Conservation (phyloP, 2,329 filamentous ascomycete species). For the Colletotrichum filicis region DNA sequence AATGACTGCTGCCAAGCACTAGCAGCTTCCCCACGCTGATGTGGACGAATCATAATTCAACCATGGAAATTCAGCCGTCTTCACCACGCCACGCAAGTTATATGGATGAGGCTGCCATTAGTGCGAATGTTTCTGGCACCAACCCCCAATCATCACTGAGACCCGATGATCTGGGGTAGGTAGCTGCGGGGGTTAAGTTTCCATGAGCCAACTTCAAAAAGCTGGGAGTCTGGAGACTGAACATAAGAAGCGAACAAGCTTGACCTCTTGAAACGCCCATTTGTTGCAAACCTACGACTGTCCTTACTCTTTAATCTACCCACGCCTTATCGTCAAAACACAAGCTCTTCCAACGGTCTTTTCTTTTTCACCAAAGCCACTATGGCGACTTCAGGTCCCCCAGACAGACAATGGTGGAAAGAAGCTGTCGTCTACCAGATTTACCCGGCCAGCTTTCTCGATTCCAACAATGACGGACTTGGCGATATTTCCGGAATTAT, state of each 20-base stretch:
- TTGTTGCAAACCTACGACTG: background rate
- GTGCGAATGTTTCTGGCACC: background rate
- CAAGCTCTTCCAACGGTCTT: background rate
- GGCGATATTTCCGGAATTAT: conserved; percentile 40
- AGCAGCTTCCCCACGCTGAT: background rate
- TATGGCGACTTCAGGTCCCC: background rate
- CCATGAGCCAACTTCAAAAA: background rate
- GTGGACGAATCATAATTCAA: background rate
- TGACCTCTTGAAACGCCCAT: background rate
- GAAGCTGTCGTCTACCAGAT: conserved; percentile 66
- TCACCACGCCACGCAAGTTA: background rate
- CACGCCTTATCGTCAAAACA: background rate
- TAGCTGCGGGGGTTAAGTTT: background rate
- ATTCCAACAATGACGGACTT: conserved; percentile 38
- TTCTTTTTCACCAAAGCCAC: background rate
- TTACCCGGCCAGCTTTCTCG: conserved; percentile 53
- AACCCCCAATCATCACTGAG: background rate
- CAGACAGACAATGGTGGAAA: conserved; percentile 59
- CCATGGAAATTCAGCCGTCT: background rate
- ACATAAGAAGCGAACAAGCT: background rate
- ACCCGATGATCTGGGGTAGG: background rate
- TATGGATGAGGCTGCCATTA: background rate
- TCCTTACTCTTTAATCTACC: background rate
- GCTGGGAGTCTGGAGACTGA: background rate
- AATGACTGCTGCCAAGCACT: background rate